phyloP scores from a whole-genome alignment of 352 stramenopile species.

The Blastocystis sp. region DNA sequence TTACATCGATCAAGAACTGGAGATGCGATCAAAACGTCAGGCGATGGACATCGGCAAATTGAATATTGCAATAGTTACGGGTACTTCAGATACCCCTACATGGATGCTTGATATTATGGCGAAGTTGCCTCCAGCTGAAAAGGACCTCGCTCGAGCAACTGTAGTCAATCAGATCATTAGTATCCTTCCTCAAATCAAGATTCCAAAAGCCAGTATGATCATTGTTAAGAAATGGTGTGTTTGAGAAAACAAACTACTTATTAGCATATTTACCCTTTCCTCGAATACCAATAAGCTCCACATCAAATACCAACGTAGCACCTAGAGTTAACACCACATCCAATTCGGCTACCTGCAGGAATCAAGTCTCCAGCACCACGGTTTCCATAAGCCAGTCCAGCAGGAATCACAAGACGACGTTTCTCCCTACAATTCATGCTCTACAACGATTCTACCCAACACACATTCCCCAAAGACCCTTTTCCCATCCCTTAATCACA shows the following conservation, averaged over 20 bases:
- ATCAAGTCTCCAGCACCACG: slow-evolving; percentile 65
- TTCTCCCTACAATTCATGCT: slow-evolving; percentile 62
- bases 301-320: slow-evolving; percentile 67
- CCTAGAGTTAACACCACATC: slow-evolving; percentile 62
- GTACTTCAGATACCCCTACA: not conserved
- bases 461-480: slow-evolving; percentile 64
- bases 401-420: slow-evolving; percentile 64
- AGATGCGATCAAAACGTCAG: slow-evolving; percentile 9
- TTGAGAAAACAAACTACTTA: slow-evolving; percentile 33
- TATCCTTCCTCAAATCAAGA: not conserved
- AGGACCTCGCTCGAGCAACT: not conserved
- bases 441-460: slow-evolving; percentile 8
- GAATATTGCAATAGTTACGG: not conserved
- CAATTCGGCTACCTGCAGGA: slow-evolving; percentile 36
- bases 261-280: slow-evolving; percentile 54
- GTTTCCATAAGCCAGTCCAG: slow-evolving; percentile 65
- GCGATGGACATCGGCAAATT: not conserved
- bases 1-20: not conserved
- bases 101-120: slow-evolving; percentile 41
- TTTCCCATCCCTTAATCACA: slow-evolving; percentile 66
- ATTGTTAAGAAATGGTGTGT: slow-evolving; percentile 16
- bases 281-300: slow-evolving; percentile 67
- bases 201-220: not conserved
- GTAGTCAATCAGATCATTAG: slow-evolving; percentile 16
- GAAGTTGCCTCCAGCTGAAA: slow-evolving; percentile 16